phyloP scores from a whole-genome alignment of 139 green algal genomes.

The Tetradesmus obliquus region DNA sequence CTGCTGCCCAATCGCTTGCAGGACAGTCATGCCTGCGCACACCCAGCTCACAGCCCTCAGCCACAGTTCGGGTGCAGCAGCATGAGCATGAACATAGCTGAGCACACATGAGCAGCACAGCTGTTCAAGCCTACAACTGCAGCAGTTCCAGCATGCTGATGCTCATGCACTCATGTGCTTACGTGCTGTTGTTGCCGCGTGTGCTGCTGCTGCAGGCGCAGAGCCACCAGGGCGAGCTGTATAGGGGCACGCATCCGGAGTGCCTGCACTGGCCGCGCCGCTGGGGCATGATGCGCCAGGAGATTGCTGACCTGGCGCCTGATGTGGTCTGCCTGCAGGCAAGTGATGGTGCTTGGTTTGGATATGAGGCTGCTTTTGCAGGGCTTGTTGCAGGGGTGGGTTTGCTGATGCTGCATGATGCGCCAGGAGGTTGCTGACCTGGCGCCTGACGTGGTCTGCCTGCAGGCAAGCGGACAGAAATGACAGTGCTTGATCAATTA shows the following conservation, averaged over 20 bases:
- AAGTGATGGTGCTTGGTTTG: not conserved
- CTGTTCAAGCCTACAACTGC: too few species aligned
- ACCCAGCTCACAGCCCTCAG: too few species aligned
- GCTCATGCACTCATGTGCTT: too few species aligned
- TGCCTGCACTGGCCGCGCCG: conserved; percentile 44
- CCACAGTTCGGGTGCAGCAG: too few species aligned
- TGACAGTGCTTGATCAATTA: too few species aligned
- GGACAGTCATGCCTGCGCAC: too few species aligned
- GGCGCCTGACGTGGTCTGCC: conserved; percentile 37
- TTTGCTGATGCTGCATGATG: not conserved
- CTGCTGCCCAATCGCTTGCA: too few species aligned
- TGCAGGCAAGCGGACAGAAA: conserved; percentile 18
- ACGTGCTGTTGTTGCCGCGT: too few species aligned
- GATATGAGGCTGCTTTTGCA: not conserved
- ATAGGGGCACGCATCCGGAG: not conserved
- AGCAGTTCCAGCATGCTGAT: too few species aligned
- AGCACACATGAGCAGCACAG: too few species aligned
- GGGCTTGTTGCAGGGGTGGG: not conserved
- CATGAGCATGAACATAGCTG: too few species aligned
- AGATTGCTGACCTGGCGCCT: conserved; percentile 22
- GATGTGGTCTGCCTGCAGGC: conserved; percentile 56
- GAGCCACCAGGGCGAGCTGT: conserved; percentile 50
- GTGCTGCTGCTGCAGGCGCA: conserved; percentile 16
- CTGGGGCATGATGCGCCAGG: conserved; percentile 35
- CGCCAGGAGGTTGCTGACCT: not conserved